phyloP scores from a whole-genome alignment of 495 filamentous ascomycete genomes.

The Baudoinia panamericana region DNA sequence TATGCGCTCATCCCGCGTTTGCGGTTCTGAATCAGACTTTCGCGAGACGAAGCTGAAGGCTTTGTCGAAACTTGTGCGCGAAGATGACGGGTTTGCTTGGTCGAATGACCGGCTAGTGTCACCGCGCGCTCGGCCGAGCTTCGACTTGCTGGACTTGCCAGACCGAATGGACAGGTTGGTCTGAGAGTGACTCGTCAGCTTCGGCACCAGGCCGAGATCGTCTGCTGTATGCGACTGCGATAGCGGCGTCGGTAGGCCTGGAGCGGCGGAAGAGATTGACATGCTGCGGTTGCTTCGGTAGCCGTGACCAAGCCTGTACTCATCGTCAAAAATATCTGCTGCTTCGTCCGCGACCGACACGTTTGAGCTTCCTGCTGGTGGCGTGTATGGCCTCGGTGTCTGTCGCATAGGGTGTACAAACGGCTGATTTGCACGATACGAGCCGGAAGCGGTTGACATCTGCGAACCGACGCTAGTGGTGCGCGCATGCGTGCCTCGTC shows the following conservation, averaged over 20 bases:
- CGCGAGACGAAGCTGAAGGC: conserved; percentile 38
- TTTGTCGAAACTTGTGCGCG: conserved; percentile 44
- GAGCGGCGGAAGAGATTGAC: conserved; percentile 21
- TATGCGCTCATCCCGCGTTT: conserved; percentile 14
- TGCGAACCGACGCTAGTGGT: conserved; percentile 46
- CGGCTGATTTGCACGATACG: conserved; percentile 36
- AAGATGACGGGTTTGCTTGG: conserved; percentile 33
- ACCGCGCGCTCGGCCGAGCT: background rate
- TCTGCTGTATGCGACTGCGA: conserved; percentile 29
- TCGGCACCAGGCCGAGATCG: conserved; percentile 32
- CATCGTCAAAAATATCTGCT: conserved; percentile 26
- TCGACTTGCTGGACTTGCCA: conserved; percentile 12
- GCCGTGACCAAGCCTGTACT: conserved; percentile 22
- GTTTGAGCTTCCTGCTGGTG: conserved; percentile 41
- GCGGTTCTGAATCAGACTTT: conserved; percentile 30
- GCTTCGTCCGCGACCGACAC: conserved; percentile 32
- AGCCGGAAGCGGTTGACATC: conserved; percentile 39
- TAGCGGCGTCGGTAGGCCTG: conserved; percentile 21
- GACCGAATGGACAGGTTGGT: conserved; percentile 40
- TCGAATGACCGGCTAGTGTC: conserved; percentile 21
- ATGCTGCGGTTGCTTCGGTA: conserved; percentile 18
- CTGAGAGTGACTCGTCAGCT: conserved; percentile 37
- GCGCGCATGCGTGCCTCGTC: conserved; percentile 36
- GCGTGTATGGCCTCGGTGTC: conserved; percentile 43
- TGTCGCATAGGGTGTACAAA: conserved; percentile 51